Conservation (phyloP, 2,329 filamentous ascomycete genomes). For the Fusarium sp. region DNA sequence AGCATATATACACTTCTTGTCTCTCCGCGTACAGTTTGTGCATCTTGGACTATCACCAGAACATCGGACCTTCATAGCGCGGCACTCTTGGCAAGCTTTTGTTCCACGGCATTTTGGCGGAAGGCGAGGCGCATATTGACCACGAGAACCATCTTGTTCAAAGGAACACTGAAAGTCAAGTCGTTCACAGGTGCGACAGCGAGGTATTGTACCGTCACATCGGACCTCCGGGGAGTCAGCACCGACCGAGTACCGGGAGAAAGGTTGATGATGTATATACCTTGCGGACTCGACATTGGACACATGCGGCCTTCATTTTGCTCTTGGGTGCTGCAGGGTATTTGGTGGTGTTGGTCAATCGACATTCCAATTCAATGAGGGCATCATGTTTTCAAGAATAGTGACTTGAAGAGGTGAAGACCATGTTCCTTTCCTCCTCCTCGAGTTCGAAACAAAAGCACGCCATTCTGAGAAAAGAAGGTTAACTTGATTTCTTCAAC, state of each 20-base stretch:
- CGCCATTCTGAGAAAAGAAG: conserved; percentile 29
- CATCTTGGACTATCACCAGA: conserved; percentile 42
- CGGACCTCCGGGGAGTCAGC: conserved; percentile 45
- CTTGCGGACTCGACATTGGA: conserved; percentile 46
- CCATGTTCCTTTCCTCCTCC: not conserved
- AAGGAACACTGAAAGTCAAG: conserved; percentile 45
- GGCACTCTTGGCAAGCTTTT: conserved; percentile 42
- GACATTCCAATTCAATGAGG: not conserved
- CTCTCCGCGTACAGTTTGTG: conserved; percentile 41
- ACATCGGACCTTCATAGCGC: conserved; percentile 45
- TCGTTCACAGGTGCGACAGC: conserved; percentile 43
- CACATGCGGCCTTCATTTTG: conserved; percentile 44
- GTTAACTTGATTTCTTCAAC: not conserved
- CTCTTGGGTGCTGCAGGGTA: not conserved
- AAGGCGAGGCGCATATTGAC: conserved; percentile 38
- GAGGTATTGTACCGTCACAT: conserved; percentile 43
- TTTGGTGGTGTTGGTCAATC: not conserved
- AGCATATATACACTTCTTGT: conserved; percentile 38
- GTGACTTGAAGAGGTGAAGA: not conserved
- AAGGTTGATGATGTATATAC: conserved; percentile 13
- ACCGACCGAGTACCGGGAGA: conserved; percentile 37
- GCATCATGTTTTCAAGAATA: no score
- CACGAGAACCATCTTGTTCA: conserved; percentile 41
- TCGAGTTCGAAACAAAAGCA: conserved; percentile 14
- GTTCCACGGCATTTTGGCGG: conserved; percentile 44